Evolutionary conservation across 192 early-diverging fungal species (phyloP), one percentile per base, ranked within the genome.

Genomic region (Martensiomyces pterosporus): DNA sequence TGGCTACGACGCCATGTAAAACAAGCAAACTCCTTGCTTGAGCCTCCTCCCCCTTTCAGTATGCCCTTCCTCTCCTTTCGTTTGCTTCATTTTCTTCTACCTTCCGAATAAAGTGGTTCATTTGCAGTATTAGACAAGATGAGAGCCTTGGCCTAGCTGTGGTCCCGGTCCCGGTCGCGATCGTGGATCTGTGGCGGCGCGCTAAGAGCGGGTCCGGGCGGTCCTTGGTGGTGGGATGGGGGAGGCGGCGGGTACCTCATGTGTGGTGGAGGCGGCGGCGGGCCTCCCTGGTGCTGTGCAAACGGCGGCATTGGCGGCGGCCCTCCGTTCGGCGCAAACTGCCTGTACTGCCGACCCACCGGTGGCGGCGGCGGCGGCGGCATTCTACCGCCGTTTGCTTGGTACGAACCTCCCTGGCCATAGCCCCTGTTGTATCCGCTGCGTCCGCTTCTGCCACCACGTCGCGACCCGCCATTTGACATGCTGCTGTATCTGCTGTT

Each of bases 1-100:
- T 14, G 82, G 82, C 9, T 80, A 82, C 49, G 80, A 84, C 34
- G 58, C 62, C 49, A 57, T 83, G 73, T 76, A 23, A 25, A 14
- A n/a, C 2, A 29, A 18, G 2, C 39, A 1, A 22, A 2, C 23
- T 37, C 18, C 32, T 35, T 43, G 15, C 3, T 38, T 23, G 37
- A 47, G 26, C 10, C 39, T 18, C 39, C 41, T 57, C 19, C 47
- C 24, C 21, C 37, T 59, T 26, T 50, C 13, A 5, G 33, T 60
- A 23, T 54, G 19, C 2, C 26, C 7, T 14, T 22, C 4, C 4
- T 42, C 3, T 18, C 7, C 37, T 52, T 19, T 24, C 22, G 10
- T 16, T 35, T 15, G 21, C 24, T 40, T 26, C 19, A 35, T 10
- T 22, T 33, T 37, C 32, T 18, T 47, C 43, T 48, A 38, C 39